These are phyloP conservation scores for Sporopachydermia lactativora DNA, from an alignment of 805 yeast species.

Conservation along the genomic window DNA sequence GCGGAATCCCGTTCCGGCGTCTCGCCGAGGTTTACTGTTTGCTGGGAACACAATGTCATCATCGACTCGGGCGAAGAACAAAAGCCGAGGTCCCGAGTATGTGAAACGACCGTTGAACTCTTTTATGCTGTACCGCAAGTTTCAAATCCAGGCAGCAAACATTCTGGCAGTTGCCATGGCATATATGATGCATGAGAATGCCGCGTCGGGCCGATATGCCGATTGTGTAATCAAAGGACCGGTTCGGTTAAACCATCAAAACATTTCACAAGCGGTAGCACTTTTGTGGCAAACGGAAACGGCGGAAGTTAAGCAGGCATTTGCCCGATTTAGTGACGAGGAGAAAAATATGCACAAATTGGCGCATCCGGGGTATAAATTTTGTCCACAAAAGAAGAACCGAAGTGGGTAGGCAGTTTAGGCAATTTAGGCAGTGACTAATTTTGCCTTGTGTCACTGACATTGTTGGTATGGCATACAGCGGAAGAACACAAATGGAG, in stretches of 20 bases:
- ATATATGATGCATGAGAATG: background rate
- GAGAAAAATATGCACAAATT: slow-evolving; percentile 28
- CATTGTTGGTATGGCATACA: too few species aligned
- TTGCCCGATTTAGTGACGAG: slow-evolving; percentile 23
- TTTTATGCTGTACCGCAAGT: slow-evolving; percentile 31
- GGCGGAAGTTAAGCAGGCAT: slow-evolving; percentile 21
- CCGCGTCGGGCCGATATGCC: background rate
- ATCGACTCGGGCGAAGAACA: slow-evolving; percentile 3
- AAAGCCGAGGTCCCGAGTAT: slow-evolving; percentile 8
- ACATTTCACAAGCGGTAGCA: slow-evolving; percentile 28
- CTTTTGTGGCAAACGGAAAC: slow-evolving; percentile 32
- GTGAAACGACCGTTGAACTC: slow-evolving; percentile 34
- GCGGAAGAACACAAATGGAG: too few species aligned
- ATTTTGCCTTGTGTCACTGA: too few species aligned
- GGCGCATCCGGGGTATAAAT: slow-evolving; percentile 31
- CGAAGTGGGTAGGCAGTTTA: background rate
- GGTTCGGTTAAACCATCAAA: slow-evolving; percentile 26
- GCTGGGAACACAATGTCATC: slow-evolving; percentile 4
- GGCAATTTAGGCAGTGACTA: background rate
- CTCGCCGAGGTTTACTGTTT: background rate
- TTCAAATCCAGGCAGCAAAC: slow-evolving; percentile 28
- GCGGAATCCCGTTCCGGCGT: slow-evolving; percentile 2
- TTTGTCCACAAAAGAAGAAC: slow-evolving; percentile 26
- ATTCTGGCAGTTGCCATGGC: slow-evolving; percentile 14
- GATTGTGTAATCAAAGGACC: background rate